phyloP scores from a whole-genome alignment of 2,329 filamentous ascomycete genomes.

The Cordyceps fumosorosea region DNA sequence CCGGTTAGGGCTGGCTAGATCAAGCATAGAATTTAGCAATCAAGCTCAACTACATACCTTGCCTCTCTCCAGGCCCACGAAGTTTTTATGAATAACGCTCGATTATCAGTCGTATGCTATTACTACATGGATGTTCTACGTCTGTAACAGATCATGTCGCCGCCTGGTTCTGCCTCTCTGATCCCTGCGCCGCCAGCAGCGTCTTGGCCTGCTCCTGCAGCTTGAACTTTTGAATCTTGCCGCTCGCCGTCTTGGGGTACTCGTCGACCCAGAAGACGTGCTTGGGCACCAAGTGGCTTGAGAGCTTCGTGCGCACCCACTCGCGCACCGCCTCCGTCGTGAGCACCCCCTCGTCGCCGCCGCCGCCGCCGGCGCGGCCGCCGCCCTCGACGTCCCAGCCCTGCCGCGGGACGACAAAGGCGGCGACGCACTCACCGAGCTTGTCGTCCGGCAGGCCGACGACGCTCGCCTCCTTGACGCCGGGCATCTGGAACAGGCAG shows the following conservation, averaged over 20 bases:
- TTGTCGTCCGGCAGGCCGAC: conserved; percentile 75
- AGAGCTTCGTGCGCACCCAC: conserved; percentile 67
- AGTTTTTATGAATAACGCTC: neutral
- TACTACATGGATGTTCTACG: conserved; percentile 1
- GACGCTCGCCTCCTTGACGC: conserved; percentile 70
- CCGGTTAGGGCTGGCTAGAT: no score
- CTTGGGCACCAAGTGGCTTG: conserved; percentile 75
- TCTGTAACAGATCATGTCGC: neutral
- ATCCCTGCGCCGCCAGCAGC: conserved; percentile 20
- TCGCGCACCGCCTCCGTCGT: conserved; percentile 53
- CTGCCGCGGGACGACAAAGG: conserved; percentile 60
- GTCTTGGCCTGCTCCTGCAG: conserved; percentile 58
- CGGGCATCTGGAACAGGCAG: conserved; percentile 66
- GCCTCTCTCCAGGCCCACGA: neutral
- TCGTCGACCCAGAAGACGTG: conserved; percentile 79
- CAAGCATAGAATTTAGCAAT: no score
- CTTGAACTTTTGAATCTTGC: conserved; percentile 95
- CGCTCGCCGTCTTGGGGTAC: conserved; percentile 93
- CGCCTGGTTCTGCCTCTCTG: no score
- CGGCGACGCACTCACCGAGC: conserved; percentile 82
- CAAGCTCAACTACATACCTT: no score
- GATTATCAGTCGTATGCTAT: neutral
- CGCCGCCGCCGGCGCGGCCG: conserved; percentile 14
- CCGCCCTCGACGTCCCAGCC: conserved; percentile 23
- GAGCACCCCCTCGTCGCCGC: conserved; percentile 26